phyloP scores from a whole-genome alignment of 768 basidiomycete species.

The Rhodotorula sphaerocarpa region DNA sequence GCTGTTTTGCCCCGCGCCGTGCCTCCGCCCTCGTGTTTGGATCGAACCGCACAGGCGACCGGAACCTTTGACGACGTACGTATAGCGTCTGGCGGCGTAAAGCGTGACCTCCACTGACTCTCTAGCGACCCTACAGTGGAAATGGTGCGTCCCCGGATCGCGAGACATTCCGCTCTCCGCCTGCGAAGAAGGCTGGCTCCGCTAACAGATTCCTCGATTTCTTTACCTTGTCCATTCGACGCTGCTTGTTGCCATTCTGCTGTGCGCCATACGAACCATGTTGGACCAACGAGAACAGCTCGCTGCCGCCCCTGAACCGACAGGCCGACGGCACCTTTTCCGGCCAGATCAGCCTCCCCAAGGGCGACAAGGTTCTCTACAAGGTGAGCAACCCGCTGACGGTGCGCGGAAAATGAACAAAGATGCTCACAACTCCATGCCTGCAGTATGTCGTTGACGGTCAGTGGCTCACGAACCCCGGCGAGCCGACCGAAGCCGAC shows the following conservation, averaged over 20 bases:
- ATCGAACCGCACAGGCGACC: slow-evolving; percentile 47
- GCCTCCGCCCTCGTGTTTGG: too few relatives aligned
- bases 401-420: not conserved
- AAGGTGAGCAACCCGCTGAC: slow-evolving; percentile 46
- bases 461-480: slow-evolving; percentile 53
- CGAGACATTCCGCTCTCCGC: too few relatives aligned
- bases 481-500: slow-evolving; percentile 58
- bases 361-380: slow-evolving; percentile 58
- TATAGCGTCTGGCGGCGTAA: too few relatives aligned
- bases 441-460: slow-evolving; percentile 62
- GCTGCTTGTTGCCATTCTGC: too few relatives aligned
- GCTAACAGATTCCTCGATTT: too few relatives aligned
- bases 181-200: too few relatives aligned
- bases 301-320: slow-evolving; percentile 53
- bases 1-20: too few relatives aligned
- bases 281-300: too few relatives aligned
- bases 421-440: not conserved
- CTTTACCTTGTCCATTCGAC: too few relatives aligned
- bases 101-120: too few relatives aligned
- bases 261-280: too few relatives aligned
- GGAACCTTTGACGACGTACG: slow-evolving; percentile 71
- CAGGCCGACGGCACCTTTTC: slow-evolving; percentile 51
- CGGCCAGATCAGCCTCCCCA: slow-evolving; percentile 54
- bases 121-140: too few relatives aligned
- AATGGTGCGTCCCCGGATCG: slow-evolving; percentile 6